Base-by-base conservation (phyloP, 345 rosid genomes). In the Hypericum androsaemum region DNA sequence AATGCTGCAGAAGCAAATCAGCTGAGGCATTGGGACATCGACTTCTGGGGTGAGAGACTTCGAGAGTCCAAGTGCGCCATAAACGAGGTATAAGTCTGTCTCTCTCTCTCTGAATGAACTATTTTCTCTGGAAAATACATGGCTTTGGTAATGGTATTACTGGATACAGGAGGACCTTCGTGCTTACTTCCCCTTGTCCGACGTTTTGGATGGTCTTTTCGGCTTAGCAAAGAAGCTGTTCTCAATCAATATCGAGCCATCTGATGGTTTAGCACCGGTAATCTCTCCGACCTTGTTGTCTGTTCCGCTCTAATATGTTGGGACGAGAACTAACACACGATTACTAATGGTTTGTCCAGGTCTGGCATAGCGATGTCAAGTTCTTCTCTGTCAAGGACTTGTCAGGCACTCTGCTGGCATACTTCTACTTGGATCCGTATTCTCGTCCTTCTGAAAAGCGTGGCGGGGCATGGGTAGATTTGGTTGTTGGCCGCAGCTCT, bases 261-360 rank as follows among this genome's bases (percentile, higher is more conserved):
- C 92, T n/a, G 95, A 86, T 73, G 97, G 96, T 57, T 64, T 84
- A 41, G 94, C 96, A 66, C 85, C 97, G 50, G 97, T 86, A 81
- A 72, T 46, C 38, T 35, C 32, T 22, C 4, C 32, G 4, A 22
- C 1, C 32, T 22, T 1, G 2, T 22, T 22, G 32, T 22, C 32
- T 22, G 4, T 22, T 22, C 4, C 2, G 32, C 32, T 22, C 4
- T 22, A 22, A 1, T 22, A 22, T 22, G 32, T 22, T 4, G 32
- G 4, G 32, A 22, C 32, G 32, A 22, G 32, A 22, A 4, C 32
- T 22, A 22, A 22, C 1, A 22, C 32, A 22, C 32, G 32, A 7
- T 35, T 15, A 28, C 48, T 53, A 58, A 55, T 49, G 43, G 22
- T 17, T 58, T 45, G 61, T 62, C 50, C 63, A 87, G 98, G 89